Evolutionary conservation across 2,329 filamentous ascomycete species (phyloP), one percentile per base, ranked within the genome.

Genomic region (Xylariaceae sp.): DNA sequence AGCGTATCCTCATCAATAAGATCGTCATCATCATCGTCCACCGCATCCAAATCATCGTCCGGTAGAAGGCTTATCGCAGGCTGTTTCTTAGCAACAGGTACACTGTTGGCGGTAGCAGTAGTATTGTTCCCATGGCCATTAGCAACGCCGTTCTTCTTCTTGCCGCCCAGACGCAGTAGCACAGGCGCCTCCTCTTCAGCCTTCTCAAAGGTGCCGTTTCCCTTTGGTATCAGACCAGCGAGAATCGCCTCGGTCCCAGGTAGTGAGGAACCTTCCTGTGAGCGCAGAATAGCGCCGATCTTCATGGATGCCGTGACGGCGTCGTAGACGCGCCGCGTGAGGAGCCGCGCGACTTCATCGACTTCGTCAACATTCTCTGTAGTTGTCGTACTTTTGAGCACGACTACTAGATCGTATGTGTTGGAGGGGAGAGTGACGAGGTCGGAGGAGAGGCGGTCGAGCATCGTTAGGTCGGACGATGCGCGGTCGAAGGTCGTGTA

Each of bases 401-500:
- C 80, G 47, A 96, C 81, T 43, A 97, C 81, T 43, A 88, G 74
- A 70, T 95, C 89, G 76, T 99, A 99, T 52, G 88, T 88, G 47
- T 82, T 76, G 51, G 81, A 64, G 1, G 91, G 87, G 0, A 99
- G 84, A 6, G 84, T 77, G 54, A 94, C 89, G 39, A 96, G 78
- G 58, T 90, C 90, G 37, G 88, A 82, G 1, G 88, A 84, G 41
- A 99, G 81, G 50, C 94, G 89, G 74, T 99, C 94, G 58, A 99
- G 87, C 94, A 99, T 99, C 72, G 97, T 94, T 51, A 99, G 79
- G 69, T 99, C 94, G 59, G 91, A 92, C 45, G 80, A 77, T 60
- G 80, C 75, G 68, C 90, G 86, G 71, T 94, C 85, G 74, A 89
- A 85, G 54, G 83, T 76, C 56, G 84, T 78, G 66, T 95, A 82